A percentile compares a stretch with the other conserved stretches of the same genome.
These are phyloP conservation scores for Kazachstania taianensis DNA, from an alignment of 805 yeast species.

Conservation along the genomic window DNA sequence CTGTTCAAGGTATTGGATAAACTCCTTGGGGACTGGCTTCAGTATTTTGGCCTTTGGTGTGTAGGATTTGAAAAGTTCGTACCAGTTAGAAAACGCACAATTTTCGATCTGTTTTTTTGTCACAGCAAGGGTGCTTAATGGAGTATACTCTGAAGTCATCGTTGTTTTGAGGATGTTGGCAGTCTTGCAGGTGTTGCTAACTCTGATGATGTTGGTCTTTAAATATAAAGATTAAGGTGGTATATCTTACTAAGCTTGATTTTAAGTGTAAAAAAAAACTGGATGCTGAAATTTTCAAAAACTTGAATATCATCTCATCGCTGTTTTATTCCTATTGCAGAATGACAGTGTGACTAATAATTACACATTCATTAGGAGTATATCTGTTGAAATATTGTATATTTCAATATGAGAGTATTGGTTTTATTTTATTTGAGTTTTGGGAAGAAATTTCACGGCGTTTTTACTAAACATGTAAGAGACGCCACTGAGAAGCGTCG, in stretches of 20 bases:
- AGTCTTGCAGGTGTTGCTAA: no score
- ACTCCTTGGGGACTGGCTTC: slow-evolving; percentile 46
- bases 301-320: background rate
- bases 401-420: no score
- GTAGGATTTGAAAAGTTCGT: slow-evolving; percentile 37
- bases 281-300: no score
- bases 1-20: slow-evolving; percentile 48
- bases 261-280: no score
- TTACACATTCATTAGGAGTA: no score
- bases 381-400: no score
- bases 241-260: no score
- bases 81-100: slow-evolving; percentile 55
- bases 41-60: slow-evolving; percentile 44
- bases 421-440: background rate
- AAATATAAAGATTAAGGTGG: no score
- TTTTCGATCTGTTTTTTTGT: slow-evolving; percentile 36
- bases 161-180: background rate
- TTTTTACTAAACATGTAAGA: slow-evolving; percentile 62
- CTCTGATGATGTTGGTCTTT: no score
- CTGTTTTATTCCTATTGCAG: background rate
- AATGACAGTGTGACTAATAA: background rate
- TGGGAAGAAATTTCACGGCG: slow-evolving; percentile 36
- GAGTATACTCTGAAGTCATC: slow-evolving; percentile 11
- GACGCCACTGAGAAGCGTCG: slow-evolving; percentile 70
- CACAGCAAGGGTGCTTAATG: slow-evolving; percentile 20